Percentiles rank a stretch among this genome's conserved stretches.
phyloP scores from a whole-genome alignment of 148 eudicot species.

The Silene latifolia region DNA sequence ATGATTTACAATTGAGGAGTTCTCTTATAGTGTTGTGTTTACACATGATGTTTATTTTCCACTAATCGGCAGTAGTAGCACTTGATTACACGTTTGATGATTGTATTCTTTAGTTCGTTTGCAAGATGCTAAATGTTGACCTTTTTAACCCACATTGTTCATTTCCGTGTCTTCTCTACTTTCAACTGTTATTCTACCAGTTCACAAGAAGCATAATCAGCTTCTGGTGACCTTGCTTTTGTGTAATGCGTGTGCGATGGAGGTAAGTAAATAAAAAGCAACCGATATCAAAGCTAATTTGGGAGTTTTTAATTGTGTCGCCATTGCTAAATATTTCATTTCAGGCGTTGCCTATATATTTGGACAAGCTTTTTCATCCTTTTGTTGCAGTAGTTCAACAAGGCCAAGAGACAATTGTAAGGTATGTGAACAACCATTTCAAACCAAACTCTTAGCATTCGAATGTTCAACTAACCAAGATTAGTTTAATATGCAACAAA shows the following conservation, averaged over 20 bases:
- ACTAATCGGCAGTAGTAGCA: neutral
- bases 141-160: neutral
- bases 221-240: conserved; percentile 92
- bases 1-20: neutral
- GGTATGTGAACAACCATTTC: too few species aligned
- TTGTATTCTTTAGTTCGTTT: neutral
- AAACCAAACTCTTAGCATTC: too few species aligned
- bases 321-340: conserved; percentile 12
- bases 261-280: conserved; percentile 37
- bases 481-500: too few species aligned
- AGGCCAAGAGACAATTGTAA: too few species aligned
- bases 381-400: conserved; percentile 79
- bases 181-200: conserved; percentile 84
- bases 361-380: conserved; percentile 83
- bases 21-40: neutral
- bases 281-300: neutral
- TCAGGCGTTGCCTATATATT: conserved; percentile 88
- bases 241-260: conserved; percentile 97
- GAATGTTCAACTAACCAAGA: too few species aligned
- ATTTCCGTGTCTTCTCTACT: conserved; percentile 17
- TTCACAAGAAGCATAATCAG: conserved; percentile 94
- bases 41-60: neutral
- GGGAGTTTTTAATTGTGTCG: neutral
- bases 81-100: neutral
- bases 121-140: neutral